Evolutionary conservation across 129 eudicot genomes (phyloP), one percentile per base, ranked within the genome.

Genomic region (Lactuca saligna): DNA sequence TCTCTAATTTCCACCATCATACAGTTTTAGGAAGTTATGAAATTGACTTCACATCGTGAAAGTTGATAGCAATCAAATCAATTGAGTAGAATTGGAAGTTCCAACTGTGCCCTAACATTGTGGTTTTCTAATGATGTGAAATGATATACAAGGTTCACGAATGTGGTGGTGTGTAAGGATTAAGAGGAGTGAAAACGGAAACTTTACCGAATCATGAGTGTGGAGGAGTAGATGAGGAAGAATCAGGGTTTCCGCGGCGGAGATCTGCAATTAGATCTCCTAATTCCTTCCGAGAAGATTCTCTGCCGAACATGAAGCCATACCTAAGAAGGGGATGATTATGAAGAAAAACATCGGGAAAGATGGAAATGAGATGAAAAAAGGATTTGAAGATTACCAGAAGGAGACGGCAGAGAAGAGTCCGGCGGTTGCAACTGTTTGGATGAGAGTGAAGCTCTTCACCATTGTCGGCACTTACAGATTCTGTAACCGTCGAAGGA

Each of bases 271-370:
- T 93, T 71, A 89, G 67, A 51, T 79, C 90, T 2, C 73, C 72
- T 8, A 93, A 83, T 82, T 89, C 92, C 81, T 93, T 93, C n/a
- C 98, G 87, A 17, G 95, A 83, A 2, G 95, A 79, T 73, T 93
- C 96, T 85, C 96, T 86, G 39, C 98, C 98, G 56, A 93, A 80
- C 98, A 93, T 93, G 79, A 84, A 93, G 29, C 98, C 98, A 53
- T 93, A 93, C 96, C 96, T 89, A 60, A 34, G 2, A 53, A 31
- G n/a, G 35, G 37, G 9, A 13, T 12, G 60, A 56, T 57, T 20
- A 60, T 42, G 54, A 46, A n/a, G 29, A 14, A 2, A 6, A 2
- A 63, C 10, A 25, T 32, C 5, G 44, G 9, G 54, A 60, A 11
- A 7, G 49, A 54, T 56, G 54, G 54, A 13, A 13, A 6, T 38